These are phyloP conservation scores for Phialophora macrospora DNA, from an alignment of 2,329 filamentous ascomycete genomes.

Conservation along the genomic window DNA sequence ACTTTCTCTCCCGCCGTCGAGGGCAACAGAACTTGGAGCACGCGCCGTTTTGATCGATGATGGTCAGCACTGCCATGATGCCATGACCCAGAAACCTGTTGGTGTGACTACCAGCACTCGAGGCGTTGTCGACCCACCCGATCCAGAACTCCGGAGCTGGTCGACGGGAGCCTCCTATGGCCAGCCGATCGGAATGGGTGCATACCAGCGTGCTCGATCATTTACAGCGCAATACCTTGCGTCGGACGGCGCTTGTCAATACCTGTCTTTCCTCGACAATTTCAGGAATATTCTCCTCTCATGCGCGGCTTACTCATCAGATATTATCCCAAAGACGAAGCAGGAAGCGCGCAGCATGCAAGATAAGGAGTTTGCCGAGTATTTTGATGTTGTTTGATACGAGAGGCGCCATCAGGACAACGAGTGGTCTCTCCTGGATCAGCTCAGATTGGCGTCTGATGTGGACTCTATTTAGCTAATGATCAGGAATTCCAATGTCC, in stretches of 20 bases:
- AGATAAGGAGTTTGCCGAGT: not conserved
- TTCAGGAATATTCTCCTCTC: conserved; percentile 7
- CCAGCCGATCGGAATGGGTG: not conserved
- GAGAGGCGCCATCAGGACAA: not conserved
- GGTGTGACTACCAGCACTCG: not conserved
- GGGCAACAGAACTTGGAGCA: not conserved
- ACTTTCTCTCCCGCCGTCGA: not conserved
- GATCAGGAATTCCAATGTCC: not conserved
- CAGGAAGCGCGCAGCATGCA: not conserved
- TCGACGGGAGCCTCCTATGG: not conserved
- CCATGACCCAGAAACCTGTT: not conserved
- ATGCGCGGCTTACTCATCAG: conserved; percentile 10
- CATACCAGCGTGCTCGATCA: not conserved
- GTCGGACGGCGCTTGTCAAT: not conserved
- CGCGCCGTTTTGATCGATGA: not conserved
- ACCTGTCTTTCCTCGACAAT: not conserved
- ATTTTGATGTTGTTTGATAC: not conserved
- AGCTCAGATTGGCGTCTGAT: not conserved
- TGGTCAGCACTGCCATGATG: not conserved
- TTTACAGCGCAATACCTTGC: not conserved
- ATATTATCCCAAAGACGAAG: not conserved
- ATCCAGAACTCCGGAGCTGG: not conserved
- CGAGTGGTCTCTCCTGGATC: not conserved
- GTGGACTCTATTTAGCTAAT: not conserved
- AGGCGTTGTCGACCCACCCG: not conserved